Evolutionary conservation across 192 early-diverging fungal genomes (phyloP), one percentile per base, ranked within the genome.

Genomic region (Entrophospora sp.): DNA sequence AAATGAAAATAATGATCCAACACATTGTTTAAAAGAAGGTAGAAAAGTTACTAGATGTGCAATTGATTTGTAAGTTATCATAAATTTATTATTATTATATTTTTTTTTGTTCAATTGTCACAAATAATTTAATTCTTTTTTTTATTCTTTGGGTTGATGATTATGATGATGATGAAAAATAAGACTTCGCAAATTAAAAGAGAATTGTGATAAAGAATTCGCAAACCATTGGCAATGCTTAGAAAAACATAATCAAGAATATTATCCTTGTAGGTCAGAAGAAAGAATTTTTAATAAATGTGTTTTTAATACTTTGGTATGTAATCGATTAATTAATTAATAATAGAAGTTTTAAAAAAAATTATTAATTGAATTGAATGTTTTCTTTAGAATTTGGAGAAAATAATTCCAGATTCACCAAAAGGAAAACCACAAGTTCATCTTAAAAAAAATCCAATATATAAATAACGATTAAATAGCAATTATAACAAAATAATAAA

Each of bases 11-110:
- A 83, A 85, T 57, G 88, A 96, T 69, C 96, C 96, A 7, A 73
- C 82, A 58, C 89, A 94, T 69, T 98, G 96, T 66, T 76, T 98
- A 42, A 83, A 86, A 79, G 96, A 98, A 64, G 96, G 96, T 12
- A 82, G 94, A 66, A 92, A 91, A 69, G 94, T 96, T 68, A 98
- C 96, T 40, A 87, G 96, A 14, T 98, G 96, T 70, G 90, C 90
- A 35, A 82, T 93, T 59, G 87, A 93, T 64, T 69, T 91, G 84
- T 90, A 72, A 74, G 84, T 81, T 73, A 27, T 56, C n/a, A n/a
- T n/a, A 42, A 42, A 16, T 10, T 42, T 42, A n/a, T n/a, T n/a
- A n/a, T n/a, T n/a, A n/a, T n/a, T n/a, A n/a, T n/a, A n/a, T n/a
- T n/a, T n/a, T n/a, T n/a, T n/a, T n/a, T n/a, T n/a, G n/a, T n/a